These are phyloP conservation scores for Aspergillus versicolor DNA, from an alignment of 2,329 filamentous ascomycete genomes.

Conservation along the genomic window DNA sequence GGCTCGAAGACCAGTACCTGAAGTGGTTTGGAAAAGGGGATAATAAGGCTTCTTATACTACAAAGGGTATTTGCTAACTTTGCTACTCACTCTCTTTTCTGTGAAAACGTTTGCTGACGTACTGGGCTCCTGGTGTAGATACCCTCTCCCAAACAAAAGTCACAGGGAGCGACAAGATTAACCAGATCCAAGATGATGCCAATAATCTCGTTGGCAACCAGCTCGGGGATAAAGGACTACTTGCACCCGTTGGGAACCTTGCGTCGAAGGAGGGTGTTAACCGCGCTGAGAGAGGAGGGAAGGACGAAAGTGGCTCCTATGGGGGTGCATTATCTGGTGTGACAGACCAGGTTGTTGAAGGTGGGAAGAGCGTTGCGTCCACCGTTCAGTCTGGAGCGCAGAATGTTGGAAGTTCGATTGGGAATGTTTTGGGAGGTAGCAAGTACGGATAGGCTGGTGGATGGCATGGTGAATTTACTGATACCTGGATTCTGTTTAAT, in stretches of 20 bases:
- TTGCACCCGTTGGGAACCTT: slow-evolving; percentile 51
- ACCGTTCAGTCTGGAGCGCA: slow-evolving; percentile 8
- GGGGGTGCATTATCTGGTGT: slow-evolving; percentile 16
- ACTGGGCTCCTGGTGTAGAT: slow-evolving; percentile 32
- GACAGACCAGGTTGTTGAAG: slow-evolving; percentile 15
- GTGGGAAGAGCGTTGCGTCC: slow-evolving; percentile 10
- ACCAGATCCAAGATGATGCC: slow-evolving; percentile 53
- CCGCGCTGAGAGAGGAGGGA: slow-evolving; percentile 53
- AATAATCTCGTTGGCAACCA: slow-evolving; percentile 51
- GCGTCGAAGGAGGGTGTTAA: slow-evolving; percentile 55
- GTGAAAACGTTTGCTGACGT: neutral
- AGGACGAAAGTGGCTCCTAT: slow-evolving; percentile 52
- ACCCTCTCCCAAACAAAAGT: slow-evolving; percentile 54
- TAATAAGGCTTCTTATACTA: slow-evolving; percentile 56
- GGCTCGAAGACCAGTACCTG: slow-evolving; percentile 57
- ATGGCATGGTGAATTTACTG: neutral
- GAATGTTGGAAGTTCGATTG: slow-evolving; percentile 13
- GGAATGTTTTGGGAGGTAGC: slow-evolving; percentile 9
- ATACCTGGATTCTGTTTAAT: neutral
- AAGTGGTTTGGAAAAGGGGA: slow-evolving; percentile 55
- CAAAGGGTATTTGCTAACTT: slow-evolving; percentile 44
- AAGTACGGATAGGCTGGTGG: neutral
- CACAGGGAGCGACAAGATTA: slow-evolving; percentile 51
- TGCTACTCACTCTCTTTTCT: neutral
- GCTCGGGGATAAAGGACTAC: slow-evolving; percentile 52